These are phyloP conservation scores for Persicaria tinctoria DNA, from an alignment of 148 eudicot species.

Conservation along the genomic window DNA sequence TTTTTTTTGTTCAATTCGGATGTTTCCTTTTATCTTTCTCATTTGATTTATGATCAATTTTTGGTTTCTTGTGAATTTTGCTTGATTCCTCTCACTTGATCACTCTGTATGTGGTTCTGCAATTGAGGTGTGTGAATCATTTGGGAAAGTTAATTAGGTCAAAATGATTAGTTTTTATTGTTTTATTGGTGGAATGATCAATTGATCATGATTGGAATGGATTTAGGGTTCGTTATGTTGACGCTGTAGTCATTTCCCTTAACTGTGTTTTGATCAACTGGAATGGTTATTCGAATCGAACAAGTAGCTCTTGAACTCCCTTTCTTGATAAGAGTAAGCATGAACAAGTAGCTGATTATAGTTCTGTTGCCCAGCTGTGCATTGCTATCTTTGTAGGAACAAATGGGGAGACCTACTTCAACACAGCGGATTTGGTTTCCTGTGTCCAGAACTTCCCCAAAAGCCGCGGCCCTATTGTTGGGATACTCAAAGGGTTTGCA, in stretches of 20 bases:
- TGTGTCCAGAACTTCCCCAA: slow-evolving; percentile 61
- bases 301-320: background rate
- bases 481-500: slow-evolving; percentile 59
- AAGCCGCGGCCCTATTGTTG: slow-evolving; percentile 52
- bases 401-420: slow-evolving; percentile 55
- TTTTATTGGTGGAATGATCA: background rate
- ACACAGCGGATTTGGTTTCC: slow-evolving; percentile 56
- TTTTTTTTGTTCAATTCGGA: too few relatives aligned
- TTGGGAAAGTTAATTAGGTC: background rate
- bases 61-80: background rate
- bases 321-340: too few relatives aligned
- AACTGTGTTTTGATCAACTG: background rate
- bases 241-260: background rate
- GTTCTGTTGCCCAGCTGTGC: slow-evolving; percentile 36
- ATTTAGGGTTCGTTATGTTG: background rate
- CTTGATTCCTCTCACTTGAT: background rate
- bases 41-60: too few relatives aligned
- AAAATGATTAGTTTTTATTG: background rate
- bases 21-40: too few relatives aligned
- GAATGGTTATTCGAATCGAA: background rate
- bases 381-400: slow-evolving; percentile 43
- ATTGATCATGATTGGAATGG: background rate
- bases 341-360: background rate
- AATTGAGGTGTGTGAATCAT: background rate
- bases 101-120: background rate